Percentiles rank a stretch among this genome's conserved stretches.
These are phyloP conservation scores for Letharia columbiana DNA, from an alignment of 495 filamentous ascomycete species.

Conservation along the genomic window DNA sequence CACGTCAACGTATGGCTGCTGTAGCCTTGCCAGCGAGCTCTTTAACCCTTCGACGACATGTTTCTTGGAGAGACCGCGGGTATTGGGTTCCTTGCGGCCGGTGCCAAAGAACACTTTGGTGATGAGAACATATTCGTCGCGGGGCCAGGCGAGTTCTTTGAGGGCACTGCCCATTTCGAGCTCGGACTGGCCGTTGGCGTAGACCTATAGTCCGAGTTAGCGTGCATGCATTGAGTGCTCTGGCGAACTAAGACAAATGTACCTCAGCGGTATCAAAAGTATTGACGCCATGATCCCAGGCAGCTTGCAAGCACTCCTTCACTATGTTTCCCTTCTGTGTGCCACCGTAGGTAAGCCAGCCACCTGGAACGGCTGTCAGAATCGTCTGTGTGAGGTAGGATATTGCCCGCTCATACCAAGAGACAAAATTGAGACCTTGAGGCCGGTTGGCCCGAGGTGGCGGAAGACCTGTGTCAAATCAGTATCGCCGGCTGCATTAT, in stretches of 20 bases:
- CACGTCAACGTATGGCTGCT: constrained; percentile 64
- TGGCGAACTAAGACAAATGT: constrained; percentile 33
- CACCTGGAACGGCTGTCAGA: constrained; percentile 16
- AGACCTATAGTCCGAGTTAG: constrained; percentile 38
- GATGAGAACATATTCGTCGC: constrained; percentile 33
- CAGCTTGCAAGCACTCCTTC: constrained; percentile 69
- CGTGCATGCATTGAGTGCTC: neutral
- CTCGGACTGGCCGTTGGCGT: constrained; percentile 61
- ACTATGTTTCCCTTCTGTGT: constrained; percentile 32
- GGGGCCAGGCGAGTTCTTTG: constrained; percentile 35
- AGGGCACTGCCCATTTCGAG: constrained; percentile 66
- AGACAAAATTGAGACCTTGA: constrained; percentile 67
- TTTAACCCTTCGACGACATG: constrained; percentile 68
- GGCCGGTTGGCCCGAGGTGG: constrained; percentile 62
- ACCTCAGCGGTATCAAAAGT: constrained; percentile 54
- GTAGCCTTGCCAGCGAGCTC: constrained; percentile 57
- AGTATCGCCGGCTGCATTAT: neutral
- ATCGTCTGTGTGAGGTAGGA: too few species aligned
- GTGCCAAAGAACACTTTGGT: constrained; percentile 61
- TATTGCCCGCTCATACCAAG: constrained; percentile 52
- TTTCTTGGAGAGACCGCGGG: constrained; percentile 70
- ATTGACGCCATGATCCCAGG: constrained; percentile 69
- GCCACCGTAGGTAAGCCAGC: constrained; percentile 61
- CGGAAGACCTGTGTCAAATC: constrained; percentile 31
- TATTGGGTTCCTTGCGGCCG: constrained; percentile 56